Conservation (phyloP, 228 moss, liverwort and hornwort genomes). For the Sphagnum fallax region DNA sequence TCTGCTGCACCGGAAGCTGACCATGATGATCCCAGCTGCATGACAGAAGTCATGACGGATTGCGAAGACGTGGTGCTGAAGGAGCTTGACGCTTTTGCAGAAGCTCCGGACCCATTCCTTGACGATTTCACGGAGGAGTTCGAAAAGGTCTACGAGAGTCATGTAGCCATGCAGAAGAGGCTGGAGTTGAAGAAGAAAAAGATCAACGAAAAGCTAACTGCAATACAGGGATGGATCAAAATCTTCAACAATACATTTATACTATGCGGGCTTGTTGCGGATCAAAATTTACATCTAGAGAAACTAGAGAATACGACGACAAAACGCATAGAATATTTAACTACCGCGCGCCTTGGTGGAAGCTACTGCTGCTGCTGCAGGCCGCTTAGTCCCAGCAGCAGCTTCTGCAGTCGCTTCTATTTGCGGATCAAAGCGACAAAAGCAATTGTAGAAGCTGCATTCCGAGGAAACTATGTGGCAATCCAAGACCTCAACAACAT, state of each 20-base stretch:
- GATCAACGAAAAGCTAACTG: constrained; percentile 32
- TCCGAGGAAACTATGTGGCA: constrained; percentile 55
- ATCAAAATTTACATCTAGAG: constrained; percentile 22
- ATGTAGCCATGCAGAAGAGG: constrained; percentile 52
- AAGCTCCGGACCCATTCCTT: constrained; percentile 63
- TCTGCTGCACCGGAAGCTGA: constrained; percentile 14
- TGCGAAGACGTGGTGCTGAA: constrained; percentile 28
- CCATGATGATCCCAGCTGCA: constrained; percentile 34
- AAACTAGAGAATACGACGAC: constrained; percentile 52
- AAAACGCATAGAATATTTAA: constrained; percentile 39
- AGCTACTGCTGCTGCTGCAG: no score
- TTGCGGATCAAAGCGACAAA: constrained; percentile 31
- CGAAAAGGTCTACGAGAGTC: constrained; percentile 41
- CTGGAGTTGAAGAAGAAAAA: constrained; percentile 41
- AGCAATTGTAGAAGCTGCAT: constrained; percentile 24
- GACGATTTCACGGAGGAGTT: constrained; percentile 59
- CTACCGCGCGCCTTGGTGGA: constrained; percentile 23
- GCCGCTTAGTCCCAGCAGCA: constrained; percentile 12
- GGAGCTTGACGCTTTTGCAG: constrained; percentile 57
- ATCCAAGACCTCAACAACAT: constrained; percentile 77
- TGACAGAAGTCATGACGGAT: constrained; percentile 6
- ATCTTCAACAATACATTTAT: constrained; percentile 63
- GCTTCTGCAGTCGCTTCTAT: constrained; percentile 45
- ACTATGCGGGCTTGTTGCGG: constrained; percentile 63
- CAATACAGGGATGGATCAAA: constrained; percentile 63